phyloP scores from a whole-genome alignment of 306 rosid genomes.

The Cucurbita maxima region DNA sequence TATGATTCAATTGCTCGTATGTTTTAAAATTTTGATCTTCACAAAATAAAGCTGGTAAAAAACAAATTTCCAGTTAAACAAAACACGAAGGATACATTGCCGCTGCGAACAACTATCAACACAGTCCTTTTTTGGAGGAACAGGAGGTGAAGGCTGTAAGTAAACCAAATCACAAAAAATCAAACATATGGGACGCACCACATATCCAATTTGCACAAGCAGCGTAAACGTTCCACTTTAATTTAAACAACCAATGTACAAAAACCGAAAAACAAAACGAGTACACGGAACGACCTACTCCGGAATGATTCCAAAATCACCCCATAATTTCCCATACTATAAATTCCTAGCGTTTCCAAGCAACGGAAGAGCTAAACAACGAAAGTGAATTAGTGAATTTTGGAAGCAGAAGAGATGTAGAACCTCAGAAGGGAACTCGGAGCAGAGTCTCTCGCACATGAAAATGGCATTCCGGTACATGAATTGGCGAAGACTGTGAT shows the following conservation, averaged over 20 bases:
- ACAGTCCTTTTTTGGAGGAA: not conserved
- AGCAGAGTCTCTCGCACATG: conserved; percentile 83
- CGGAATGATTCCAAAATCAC: not conserved
- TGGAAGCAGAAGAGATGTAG: not conserved
- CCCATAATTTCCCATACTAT: not conserved
- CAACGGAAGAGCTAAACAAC: conserved; percentile 1
- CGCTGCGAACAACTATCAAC: not conserved
- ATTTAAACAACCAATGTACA: not conserved
- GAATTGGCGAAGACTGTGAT: conserved; percentile 75
- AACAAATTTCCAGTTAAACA: not conserved
- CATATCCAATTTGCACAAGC: not conserved
- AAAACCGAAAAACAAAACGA: not conserved
- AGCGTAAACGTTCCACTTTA: not conserved
- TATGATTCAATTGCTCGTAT: not conserved
- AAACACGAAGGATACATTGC: no score
- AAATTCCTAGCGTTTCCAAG: not conserved
- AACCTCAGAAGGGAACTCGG: conserved; percentile 73
- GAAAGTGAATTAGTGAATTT: not conserved
- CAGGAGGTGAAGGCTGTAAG: not conserved
- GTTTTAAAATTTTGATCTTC: not conserved
- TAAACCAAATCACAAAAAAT: not conserved
- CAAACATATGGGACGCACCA: not conserved
- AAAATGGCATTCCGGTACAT: conserved; percentile 75
- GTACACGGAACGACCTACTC: not conserved
- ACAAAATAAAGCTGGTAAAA: not conserved